phyloP scores from a whole-genome alignment of 1,139 yeast species.

The Geotrichum candidum region DNA sequence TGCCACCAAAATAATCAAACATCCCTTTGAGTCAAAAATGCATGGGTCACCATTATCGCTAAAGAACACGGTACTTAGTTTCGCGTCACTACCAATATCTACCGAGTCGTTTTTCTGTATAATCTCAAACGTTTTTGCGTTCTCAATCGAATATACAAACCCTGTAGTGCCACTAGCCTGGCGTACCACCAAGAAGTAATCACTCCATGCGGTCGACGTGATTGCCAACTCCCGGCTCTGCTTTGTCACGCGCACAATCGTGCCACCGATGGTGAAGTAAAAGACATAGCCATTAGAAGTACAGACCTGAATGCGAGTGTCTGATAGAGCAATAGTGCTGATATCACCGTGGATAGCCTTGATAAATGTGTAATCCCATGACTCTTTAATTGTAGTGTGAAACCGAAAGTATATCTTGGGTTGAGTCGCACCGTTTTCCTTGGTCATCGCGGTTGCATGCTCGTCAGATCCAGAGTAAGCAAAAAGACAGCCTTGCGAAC shows the following conservation, averaged over 20 bases:
- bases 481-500: constrained; percentile 58
- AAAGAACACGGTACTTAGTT: constrained; percentile 57
- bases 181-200: constrained; percentile 42
- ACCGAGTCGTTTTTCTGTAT: constrained; percentile 37
- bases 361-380: constrained; percentile 39
- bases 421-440: constrained; percentile 10
- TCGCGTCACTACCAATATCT: constrained; percentile 21
- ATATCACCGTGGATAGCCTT: constrained; percentile 33
- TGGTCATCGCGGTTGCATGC: constrained; percentile 5
- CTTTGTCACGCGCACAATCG: constrained; percentile 47
- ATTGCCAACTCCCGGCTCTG: constrained; percentile 47
- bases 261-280: constrained; percentile 50
- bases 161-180: constrained; percentile 22
- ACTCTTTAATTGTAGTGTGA: constrained; percentile 29
- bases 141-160: constrained; percentile 37
- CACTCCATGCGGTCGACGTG: constrained; percentile 47
- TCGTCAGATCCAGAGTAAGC: constrained; percentile 35
- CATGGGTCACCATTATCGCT: constrained; percentile 88
- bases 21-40: constrained; percentile 70
- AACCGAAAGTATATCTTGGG: constrained; percentile 29
- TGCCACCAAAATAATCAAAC: constrained; percentile 58
- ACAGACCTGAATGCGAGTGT: constrained; percentile 45
- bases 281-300: constrained; percentile 55
- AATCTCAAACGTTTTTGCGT: constrained; percentile 35
- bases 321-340: constrained; percentile 48